A percentile compares a stretch with the other conserved stretches of the same genome.
Evolutionary conservation across 345 rosid genomes (phyloP).

Genomic region (Balakata baccata): DNA sequence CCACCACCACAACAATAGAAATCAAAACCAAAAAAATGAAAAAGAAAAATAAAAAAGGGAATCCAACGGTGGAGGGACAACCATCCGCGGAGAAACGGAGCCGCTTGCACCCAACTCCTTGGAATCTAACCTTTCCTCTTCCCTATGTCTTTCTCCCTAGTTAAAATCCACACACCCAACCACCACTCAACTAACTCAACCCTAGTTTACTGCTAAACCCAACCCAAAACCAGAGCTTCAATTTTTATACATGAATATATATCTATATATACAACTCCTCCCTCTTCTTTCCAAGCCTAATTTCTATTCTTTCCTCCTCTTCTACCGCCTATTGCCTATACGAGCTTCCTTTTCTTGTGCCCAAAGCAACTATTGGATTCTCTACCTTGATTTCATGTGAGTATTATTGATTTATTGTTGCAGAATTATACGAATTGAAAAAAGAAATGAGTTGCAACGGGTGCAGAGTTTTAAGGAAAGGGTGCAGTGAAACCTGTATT

Average conservation of each 20-base stretch:
- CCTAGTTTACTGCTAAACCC: conserved; percentile 19
- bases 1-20: not conserved
- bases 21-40: not conserved
- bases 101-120: conserved; percentile 76
- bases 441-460: conserved; percentile 91
- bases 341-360: conserved; percentile 25
- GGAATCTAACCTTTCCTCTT: conserved; percentile 51
- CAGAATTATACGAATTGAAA: not conserved
- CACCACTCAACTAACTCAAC: conserved; percentile 22
- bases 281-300: not conserved
- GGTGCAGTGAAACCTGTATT: conserved; percentile 90
- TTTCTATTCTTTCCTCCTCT: not conserved
- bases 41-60: not conserved
- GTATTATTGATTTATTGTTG: not conserved
- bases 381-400: conserved; percentile 12
- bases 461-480: conserved; percentile 89
- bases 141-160: not conserved
- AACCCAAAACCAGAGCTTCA: not conserved
- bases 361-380: conserved; percentile 17
- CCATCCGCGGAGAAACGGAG: conserved; percentile 96
- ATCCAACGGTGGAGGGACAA: conserved; percentile 67
- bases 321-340: not conserved
- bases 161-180: not conserved
- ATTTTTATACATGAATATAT: conserved; percentile 25
- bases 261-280: not conserved